Base-by-base conservation (phyloP, 2,329 filamentous ascomycete species). In the Xylaria sp. region DNA sequence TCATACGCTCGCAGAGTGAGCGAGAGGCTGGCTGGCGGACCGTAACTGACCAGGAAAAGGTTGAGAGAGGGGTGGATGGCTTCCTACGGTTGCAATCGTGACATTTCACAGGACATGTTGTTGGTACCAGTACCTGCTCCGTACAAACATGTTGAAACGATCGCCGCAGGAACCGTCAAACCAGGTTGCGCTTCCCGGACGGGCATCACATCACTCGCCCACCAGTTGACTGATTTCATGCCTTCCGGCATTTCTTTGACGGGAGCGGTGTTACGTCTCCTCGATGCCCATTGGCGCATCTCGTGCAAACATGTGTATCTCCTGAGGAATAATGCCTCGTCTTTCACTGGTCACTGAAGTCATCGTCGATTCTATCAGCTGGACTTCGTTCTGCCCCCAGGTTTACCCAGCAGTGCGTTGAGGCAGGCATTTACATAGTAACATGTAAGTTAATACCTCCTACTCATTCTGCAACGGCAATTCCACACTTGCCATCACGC, bases 321-420 rank as follows among this genome's bases (percentile, higher is more conserved):
- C 37, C 11, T 42, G 44, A 18, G n/a, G 16, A 47, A 16, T 47
- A n/a, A 18, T 47, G 44, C 10, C 44, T 18, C 44, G 16, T 47
- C 16, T n/a, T 18, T 23, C 19, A 19, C 16, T 50, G 16, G 11
- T 8, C 37, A 42, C 11, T 13, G 11, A 19, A 50, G 10, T n/a
- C 58, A 55, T 55, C 47, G 8, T 46, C 16, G 37, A 19, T 35
- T 39, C 51, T 34, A 49, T 60, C 55, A 59, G 61, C 59, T 53
- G 56, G 54, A 19, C 52, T 46, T 39, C 48, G 23, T 56, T 44
- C 46, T 52, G 16, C 49, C 34, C 55, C 53, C 23, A 30, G 54
- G 57, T 54, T 54, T 49, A 37, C 34, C 44, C 35, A 46, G 47
- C 19, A 35, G 30, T 13, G 50, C 52, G 53, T 60, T 60, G 58